Evolutionary conservation across 176 grass and related monocot genomes (phyloP).

Genomic region (Areca catechu): DNA sequence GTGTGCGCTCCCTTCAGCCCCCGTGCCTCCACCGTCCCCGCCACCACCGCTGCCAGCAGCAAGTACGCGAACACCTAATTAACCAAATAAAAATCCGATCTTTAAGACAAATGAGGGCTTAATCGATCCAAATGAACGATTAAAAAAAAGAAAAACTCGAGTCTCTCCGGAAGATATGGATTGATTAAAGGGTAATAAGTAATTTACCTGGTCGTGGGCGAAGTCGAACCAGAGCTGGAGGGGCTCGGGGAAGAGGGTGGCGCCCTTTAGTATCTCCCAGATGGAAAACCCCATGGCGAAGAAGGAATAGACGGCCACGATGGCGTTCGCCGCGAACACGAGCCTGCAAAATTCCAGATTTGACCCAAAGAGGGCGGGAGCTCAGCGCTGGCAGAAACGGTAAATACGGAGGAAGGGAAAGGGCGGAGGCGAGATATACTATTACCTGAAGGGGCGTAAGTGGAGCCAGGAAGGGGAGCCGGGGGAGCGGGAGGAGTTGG

Average conservation of each 20-base stretch:
- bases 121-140: not conserved
- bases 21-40: slow-evolving; percentile 32
- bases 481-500: slow-evolving; percentile 17
- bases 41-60: slow-evolving; percentile 35
- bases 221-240: slow-evolving; percentile 94
- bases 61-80: slow-evolving; percentile 62
- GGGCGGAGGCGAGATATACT: not conserved
- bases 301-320: slow-evolving; percentile 64
- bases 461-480: slow-evolving; percentile 17
- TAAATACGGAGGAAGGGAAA: not conserved
- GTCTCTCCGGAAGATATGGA: too few relatives aligned
- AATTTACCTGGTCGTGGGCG: slow-evolving; percentile 66
- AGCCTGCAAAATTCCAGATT: slow-evolving; percentile 20
- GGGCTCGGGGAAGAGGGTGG: slow-evolving; percentile 55
- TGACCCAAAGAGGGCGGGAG: too few relatives aligned
- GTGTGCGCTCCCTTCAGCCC: slow-evolving; percentile 2
- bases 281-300: slow-evolving; percentile 38
- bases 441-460: slow-evolving; percentile 14
- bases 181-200: not conserved
- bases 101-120: not conserved
- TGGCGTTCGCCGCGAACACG: slow-evolving; percentile 63
- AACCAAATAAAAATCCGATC: not conserved
- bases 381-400: too few relatives aligned
- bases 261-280: slow-evolving; percentile 45
- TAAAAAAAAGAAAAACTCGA: too few relatives aligned